Conservation (phyloP, 2,329 filamentous ascomycete species). For the Cercospora zeina region DNA sequence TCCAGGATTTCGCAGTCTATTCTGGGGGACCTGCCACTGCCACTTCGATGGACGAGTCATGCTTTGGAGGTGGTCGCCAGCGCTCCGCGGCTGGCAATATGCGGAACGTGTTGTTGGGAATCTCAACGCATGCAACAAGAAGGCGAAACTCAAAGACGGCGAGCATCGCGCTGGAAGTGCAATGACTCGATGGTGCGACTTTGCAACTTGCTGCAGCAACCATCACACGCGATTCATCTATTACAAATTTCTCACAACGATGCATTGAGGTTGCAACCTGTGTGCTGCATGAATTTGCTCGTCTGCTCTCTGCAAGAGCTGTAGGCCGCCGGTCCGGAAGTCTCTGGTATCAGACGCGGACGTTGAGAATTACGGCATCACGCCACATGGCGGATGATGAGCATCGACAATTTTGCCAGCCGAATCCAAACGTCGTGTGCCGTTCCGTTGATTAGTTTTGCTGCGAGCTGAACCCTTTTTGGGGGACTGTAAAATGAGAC, state of each 20-base stretch:
- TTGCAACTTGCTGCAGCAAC: neutral
- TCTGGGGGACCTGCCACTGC: conserved; percentile 2
- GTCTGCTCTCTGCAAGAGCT: neutral
- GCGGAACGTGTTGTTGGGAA: neutral
- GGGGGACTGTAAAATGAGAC: conserved; percentile 2
- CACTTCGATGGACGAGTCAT: neutral
- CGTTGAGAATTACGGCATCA: neutral
- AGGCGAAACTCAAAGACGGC: neutral
- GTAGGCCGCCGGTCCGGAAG: conserved; percentile 18
- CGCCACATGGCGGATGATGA: conserved; percentile 28
- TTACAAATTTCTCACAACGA: neutral
- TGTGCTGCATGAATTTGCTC: neutral
- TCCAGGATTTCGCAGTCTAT: conserved; percentile 3
- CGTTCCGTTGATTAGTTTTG: no score
- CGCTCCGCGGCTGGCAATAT: conserved; percentile 5
- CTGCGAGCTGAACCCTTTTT: conserved; percentile 5
- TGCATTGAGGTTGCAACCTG: neutral
- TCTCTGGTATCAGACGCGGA: conserved; percentile 16
- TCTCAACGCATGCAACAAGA: neutral
- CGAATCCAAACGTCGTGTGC: conserved; percentile 7
- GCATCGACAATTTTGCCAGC: conserved; percentile 17
- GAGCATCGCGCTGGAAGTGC: neutral
- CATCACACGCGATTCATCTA: neutral
- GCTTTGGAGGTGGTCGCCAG: neutral
- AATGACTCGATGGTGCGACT: neutral